Evolutionary conservation across 208 protist genomes (phyloP), one percentile per base, ranked within the genome.

Genomic region (Eutreptiella sp.): DNA sequence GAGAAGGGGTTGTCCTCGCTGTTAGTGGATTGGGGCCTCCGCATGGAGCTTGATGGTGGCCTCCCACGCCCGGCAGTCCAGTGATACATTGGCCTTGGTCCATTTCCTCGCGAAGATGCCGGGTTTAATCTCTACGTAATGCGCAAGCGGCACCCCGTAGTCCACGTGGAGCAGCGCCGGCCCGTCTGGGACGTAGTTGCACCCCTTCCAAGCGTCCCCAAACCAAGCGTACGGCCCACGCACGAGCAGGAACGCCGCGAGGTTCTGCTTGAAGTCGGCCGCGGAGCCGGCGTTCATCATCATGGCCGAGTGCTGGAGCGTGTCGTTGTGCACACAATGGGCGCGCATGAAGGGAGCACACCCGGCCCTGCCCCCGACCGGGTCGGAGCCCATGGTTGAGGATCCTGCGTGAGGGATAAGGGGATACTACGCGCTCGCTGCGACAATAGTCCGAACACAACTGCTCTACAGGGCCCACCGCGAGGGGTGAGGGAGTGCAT

Each of bases 241-340:
- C 43, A 48, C 28, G n/a, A 48, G 7, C n/a, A 48, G n/a, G 43
- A 48, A 48, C n/a, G 43, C 43, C 11, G 43, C 43, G 43, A 48
- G n/a, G 11, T 48, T 23, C 43, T 48, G 43, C 21, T 14, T n/a
- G 19, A 48, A 23, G 43, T 48, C 28, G 11, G n/a, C 23, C 43
- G 43, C n/a, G 19, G 43, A 33, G 11, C 28, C 43, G n/a, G 28
- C 23, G n/a, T 23, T 23, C 23, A 48, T 11, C 23, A 48, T 7
- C 11, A 48, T 11, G 43, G 43, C 23, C 14, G 28, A 23, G 9
- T 48, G 19, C 43, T 48, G 43, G n/a, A 16, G 28, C 43, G 14
- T 48, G n/a, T 48, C 9, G 11, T 48, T 23, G 19, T 7, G n/a
- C n/a, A 48, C 21, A n/a, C n/a, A n/a, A n/a, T n/a, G n/a, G n/a